phyloP scores from a whole-genome alignment of 768 basidiomycete species.

The Leccinum barrowsii region DNA sequence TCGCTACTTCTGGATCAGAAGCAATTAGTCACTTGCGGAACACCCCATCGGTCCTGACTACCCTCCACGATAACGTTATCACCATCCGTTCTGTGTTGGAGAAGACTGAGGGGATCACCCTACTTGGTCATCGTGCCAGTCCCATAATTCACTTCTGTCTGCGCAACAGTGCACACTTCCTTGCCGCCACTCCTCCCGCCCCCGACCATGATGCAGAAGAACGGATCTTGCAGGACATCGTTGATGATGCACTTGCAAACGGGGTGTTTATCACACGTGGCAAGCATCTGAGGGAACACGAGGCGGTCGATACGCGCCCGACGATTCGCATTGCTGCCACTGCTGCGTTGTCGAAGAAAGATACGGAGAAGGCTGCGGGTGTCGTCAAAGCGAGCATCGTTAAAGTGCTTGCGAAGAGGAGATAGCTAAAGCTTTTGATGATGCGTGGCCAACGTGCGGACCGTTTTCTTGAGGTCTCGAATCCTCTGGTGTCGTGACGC shows the following conservation, averaged over 20 bases:
- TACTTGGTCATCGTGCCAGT: constrained; percentile 83
- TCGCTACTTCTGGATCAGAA: constrained; percentile 84
- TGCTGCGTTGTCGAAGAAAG: constrained; percentile 80
- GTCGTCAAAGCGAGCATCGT: constrained; percentile 70
- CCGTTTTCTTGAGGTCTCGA: background rate
- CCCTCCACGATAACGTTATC: constrained; percentile 78
- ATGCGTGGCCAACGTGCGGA: background rate
- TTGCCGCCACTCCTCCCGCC: constrained; percentile 20
- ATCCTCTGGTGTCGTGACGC: background rate
- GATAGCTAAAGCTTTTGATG: constrained; percentile 33
- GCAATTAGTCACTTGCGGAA: constrained; percentile 76
- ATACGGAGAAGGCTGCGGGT: constrained; percentile 82
- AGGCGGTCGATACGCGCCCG: constrained; percentile 75
- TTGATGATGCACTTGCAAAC: constrained; percentile 78
- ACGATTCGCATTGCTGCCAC: constrained; percentile 83
- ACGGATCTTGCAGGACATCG: constrained; percentile 81
- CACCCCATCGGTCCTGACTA: constrained; percentile 69
- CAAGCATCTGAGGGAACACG: constrained; percentile 79
- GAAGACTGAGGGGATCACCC: constrained; percentile 71
- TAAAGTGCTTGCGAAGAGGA: constrained; percentile 67
- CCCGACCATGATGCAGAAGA: constrained; percentile 71
- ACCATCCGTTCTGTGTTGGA: constrained; percentile 79
- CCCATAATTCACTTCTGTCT: constrained; percentile 86
- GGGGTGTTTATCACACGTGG: constrained; percentile 86
- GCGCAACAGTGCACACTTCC: constrained; percentile 32